Percentiles rank a stretch among this genome's conserved stretches.
Conservation (phyloP, 805 yeast genomes). For the Zygosaccharomyces rouxii region DNA sequence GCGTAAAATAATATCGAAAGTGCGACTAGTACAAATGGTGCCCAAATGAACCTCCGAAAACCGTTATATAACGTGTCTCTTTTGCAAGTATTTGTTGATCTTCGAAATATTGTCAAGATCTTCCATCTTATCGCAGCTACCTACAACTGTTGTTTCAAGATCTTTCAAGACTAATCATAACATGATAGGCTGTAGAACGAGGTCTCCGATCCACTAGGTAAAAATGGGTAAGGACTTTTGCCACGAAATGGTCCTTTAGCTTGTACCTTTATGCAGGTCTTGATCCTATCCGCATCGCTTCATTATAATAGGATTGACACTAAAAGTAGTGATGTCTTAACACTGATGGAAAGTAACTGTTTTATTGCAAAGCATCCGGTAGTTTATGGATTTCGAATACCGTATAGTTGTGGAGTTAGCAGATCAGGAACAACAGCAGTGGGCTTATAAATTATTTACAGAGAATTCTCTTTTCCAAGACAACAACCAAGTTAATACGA, state of each 20-base stretch:
- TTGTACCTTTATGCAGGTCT: neutral
- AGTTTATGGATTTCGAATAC: constrained; percentile 13
- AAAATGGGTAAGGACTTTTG: no score
- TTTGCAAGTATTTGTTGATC: neutral
- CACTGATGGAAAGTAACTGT: neutral
- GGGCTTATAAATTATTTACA: constrained; percentile 13
- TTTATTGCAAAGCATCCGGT: neutral
- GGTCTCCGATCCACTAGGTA: no score
- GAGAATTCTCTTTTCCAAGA: constrained; percentile 4
- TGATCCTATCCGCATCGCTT: neutral
- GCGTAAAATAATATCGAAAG: no score
- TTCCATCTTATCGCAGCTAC: neutral
- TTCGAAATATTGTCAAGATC: neutral
- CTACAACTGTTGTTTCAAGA: neutral
- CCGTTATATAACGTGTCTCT: neutral
- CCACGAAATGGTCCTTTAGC: no score
- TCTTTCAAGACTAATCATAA: neutral
- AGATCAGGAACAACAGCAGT: constrained; percentile 11
- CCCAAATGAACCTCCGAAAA: no score
- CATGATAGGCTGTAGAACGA: no score
- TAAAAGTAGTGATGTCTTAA: neutral
- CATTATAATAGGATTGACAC: neutral
- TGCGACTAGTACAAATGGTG: no score
- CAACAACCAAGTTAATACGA: neutral
- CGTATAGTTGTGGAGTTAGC: constrained; percentile 16